Conservation (phyloP, 2,329 filamentous ascomycete genomes). For the Aspergillus awamori region DNA sequence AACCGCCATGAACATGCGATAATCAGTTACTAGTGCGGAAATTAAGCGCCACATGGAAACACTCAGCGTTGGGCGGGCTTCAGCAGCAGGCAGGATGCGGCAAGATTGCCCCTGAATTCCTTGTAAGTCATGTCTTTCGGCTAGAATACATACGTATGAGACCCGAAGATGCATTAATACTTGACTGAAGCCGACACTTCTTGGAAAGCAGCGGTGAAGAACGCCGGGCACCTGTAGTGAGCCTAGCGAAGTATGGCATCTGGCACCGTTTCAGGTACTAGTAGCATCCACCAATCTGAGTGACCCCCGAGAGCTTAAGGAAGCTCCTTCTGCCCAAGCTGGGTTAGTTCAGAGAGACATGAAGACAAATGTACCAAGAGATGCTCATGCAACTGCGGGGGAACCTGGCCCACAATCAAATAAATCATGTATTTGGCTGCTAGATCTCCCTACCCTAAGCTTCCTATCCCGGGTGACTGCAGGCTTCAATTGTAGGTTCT, state of each 20-base stretch:
- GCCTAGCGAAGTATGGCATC: neutral
- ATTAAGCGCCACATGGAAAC: too few relatives aligned
- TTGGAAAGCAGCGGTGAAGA: constrained; percentile 6
- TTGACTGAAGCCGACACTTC: neutral
- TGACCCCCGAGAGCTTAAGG: neutral
- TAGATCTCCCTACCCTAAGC: neutral
- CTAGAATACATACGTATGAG: too few relatives aligned
- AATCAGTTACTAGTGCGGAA: too few relatives aligned
- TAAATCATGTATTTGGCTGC: neutral
- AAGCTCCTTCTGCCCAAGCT: too few relatives aligned
- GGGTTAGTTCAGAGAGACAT: neutral
- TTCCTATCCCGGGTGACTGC: neutral
- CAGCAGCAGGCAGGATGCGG: too few relatives aligned
- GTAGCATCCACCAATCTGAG: neutral
- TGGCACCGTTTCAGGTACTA: neutral
- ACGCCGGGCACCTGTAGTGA: neutral
- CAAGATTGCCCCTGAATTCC: too few relatives aligned
- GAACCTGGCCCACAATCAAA: neutral
- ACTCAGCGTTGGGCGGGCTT: too few relatives aligned
- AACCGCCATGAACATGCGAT: too few relatives aligned
- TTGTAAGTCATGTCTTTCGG: too few relatives aligned
- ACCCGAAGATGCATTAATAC: neutral
- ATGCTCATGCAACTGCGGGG: neutral
- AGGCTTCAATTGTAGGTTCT: neutral
- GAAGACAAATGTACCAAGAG: neutral